Evolutionary conservation across 495 filamentous ascomycete species (phyloP), one percentile per base, ranked within the genome.

Genomic region (Xylaria bambusicola): DNA sequence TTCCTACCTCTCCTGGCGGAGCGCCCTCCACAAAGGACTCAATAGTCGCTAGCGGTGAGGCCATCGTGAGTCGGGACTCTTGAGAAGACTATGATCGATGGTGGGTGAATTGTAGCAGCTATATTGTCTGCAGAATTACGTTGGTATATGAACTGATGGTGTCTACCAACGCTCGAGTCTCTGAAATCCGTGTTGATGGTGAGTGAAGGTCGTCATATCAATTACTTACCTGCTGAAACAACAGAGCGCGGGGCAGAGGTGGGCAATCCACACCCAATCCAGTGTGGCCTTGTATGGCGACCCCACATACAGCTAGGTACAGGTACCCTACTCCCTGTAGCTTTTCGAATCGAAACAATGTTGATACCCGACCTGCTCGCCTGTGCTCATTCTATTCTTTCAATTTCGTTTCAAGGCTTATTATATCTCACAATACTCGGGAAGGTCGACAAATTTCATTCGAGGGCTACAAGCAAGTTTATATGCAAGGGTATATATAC

Each of bases 21-120:
- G 94, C 91, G 72, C 91, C 91, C 74, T 97, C 86, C 61, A 99
- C 86, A 73, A 98, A 99, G 4, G 91, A 87, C 61, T 91, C 90
- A 53, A 90, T 77, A 27, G 88, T 86, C 57, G 87, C 84, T 59
- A 87, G 66, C 18, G 66, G 51, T n/a, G 73, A 75, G 12, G 75
- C 62, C 73, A 75, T 79, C 26, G 52, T 36, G 9, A 26, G 47
- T 36, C 20, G 55, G 20, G 6, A 12, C 24, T 51, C 6, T 13
- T 27, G 27, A 21, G 24, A 10, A 15, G 6, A 24, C 24, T 6
- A 3, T 3, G 15, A 24, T 51, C n/a, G 36, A 12, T 17, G 24
- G 35, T 1, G 10, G 35, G 8, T 20, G 5, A 26, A 56, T 36
- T 4, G 7, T 33, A 18, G 41, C 6, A 18, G 29, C 42, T n/a